Evolutionary conservation across 805 yeast species (phyloP).

Genomic region (Candida succiphila): DNA sequence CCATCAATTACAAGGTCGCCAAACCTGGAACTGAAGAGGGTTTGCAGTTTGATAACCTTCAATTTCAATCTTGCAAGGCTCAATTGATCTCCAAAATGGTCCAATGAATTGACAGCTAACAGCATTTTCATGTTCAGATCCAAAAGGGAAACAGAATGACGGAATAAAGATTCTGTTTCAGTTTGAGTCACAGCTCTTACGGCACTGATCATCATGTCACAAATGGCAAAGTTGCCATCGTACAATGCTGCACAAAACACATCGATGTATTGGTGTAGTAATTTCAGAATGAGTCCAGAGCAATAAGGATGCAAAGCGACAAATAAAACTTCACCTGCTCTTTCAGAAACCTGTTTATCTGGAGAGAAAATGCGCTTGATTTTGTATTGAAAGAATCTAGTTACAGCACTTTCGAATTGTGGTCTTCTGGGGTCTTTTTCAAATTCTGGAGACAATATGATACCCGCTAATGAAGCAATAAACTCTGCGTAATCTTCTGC

Average conservation of each 20-base stretch:
- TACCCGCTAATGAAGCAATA: constrained; percentile 61
- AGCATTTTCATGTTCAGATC: constrained; percentile 14
- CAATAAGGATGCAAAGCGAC: constrained; percentile 35
- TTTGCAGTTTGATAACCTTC: constrained; percentile 21
- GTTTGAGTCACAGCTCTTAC: constrained; percentile 17
- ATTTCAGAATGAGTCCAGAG: constrained; percentile 14
- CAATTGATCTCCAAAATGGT: constrained; percentile 7
- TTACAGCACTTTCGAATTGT: constrained; percentile 17
- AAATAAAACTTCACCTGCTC: constrained; percentile 58
- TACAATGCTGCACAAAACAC: constrained; percentile 15
- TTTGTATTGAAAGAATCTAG: constrained; percentile 12
- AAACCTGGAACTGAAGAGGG: constrained; percentile 14
- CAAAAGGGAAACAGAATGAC: constrained; percentile 17
- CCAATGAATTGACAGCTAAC: constrained; percentile 9
- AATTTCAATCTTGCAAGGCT: constrained; percentile 18
- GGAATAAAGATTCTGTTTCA: constrained; percentile 16
- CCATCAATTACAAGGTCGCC: constrained; percentile 21
- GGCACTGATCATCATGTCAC: constrained; percentile 19
- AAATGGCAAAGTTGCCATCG: constrained; percentile 13
- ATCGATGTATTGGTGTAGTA: constrained; percentile 11
- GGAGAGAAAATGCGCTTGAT: constrained; percentile 14
- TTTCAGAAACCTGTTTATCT: constrained; percentile 41
- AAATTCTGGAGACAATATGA: constrained; percentile 31
- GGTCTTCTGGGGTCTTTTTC: constrained; percentile 16
- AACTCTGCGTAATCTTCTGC: constrained; percentile 53